Evolutionary conservation across 192 early-diverging fungal species (phyloP).

Genomic region (Chytriomyces sp.): DNA sequence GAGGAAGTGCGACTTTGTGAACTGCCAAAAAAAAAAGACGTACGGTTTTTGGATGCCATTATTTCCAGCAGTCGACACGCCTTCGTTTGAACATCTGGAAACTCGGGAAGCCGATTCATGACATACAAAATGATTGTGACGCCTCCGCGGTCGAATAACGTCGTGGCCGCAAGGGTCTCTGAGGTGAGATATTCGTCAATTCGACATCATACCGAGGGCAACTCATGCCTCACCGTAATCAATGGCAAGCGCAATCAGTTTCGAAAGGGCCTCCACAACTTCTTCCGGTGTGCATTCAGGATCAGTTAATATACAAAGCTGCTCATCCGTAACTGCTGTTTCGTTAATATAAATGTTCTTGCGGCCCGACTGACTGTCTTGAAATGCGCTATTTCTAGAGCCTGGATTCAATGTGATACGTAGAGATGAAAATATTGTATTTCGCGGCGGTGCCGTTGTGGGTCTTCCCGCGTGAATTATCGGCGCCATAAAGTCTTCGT

Average conservation of each 20-base stretch:
- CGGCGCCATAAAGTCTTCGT: background rate
- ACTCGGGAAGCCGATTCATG: conserved; percentile 13
- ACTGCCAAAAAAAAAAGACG: too few species aligned
- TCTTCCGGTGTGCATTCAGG: conserved; percentile 40
- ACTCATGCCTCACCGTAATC: conserved; percentile 14
- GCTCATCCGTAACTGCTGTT: conserved; percentile 36
- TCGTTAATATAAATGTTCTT: conserved; percentile 28
- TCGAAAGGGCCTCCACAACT: conserved; percentile 34
- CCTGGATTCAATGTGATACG: background rate
- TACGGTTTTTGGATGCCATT: conserved; percentile 33
- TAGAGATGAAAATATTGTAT: background rate
- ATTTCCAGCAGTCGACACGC: conserved; percentile 33
- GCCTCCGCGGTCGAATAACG: conserved; percentile 38
- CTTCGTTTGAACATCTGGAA: conserved; percentile 23
- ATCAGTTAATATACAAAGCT: conserved; percentile 48
- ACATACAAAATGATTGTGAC: conserved; percentile 38
- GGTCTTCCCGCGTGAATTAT: conserved; percentile 6
- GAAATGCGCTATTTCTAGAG: background rate
- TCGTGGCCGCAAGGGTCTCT: conserved; percentile 19
- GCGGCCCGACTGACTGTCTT: conserved; percentile 2
- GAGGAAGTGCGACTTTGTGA: background rate
- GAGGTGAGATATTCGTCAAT: conserved; percentile 1
- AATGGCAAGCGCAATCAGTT: conserved; percentile 37
- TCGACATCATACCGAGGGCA: background rate
- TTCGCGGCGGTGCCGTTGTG: background rate